Conservation (phyloP, 345 rosid genomes). For the Aquilaria malaccensis region DNA sequence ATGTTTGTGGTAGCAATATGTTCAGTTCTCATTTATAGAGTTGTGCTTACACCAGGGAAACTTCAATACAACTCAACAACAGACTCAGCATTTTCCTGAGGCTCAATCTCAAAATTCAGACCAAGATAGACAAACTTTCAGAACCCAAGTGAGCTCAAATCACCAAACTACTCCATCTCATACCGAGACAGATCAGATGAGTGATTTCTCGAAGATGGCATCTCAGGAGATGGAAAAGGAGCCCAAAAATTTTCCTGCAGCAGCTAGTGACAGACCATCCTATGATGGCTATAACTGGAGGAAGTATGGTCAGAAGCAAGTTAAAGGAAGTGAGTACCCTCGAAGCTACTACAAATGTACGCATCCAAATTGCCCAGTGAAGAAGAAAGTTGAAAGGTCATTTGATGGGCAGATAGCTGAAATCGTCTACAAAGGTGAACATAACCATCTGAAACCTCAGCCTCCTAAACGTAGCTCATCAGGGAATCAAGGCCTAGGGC, state of each 20-base stretch:
- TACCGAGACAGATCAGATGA: slow-evolving; percentile 21
- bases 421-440: slow-evolving; percentile 93
- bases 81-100: slow-evolving; percentile 20
- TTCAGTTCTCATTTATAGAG: not conserved
- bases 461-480: slow-evolving; percentile 53
- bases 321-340: slow-evolving; percentile 94
- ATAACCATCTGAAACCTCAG: slow-evolving; percentile 76
- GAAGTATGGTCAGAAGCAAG: slow-evolving; percentile 98
- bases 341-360: slow-evolving; percentile 97
- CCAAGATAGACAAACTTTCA: slow-evolving; percentile 29
- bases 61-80: slow-evolving; percentile 26
- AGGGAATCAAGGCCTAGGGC: slow-evolving; percentile 37
- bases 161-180: slow-evolving; percentile 20
- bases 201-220: slow-evolving; percentile 25
- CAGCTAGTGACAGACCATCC: slow-evolving; percentile 48
- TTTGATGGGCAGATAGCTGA: slow-evolving; percentile 83
- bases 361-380: slow-evolving; percentile 80
- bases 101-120: slow-evolving; percentile 18
- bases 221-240: slow-evolving; percentile 39
- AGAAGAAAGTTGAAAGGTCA: slow-evolving; percentile 94
- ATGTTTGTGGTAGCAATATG: not conserved
- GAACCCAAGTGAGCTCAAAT: slow-evolving; percentile 27
- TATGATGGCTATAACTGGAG: slow-evolving; percentile 98
- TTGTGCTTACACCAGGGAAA: slow-evolving; percentile 40
- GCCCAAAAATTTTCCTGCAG: slow-evolving; percentile 18